These are phyloP conservation scores for Fonsecaea multimorphosa DNA, from an alignment of 2,329 filamentous ascomycete genomes.

Conservation along the genomic window DNA sequence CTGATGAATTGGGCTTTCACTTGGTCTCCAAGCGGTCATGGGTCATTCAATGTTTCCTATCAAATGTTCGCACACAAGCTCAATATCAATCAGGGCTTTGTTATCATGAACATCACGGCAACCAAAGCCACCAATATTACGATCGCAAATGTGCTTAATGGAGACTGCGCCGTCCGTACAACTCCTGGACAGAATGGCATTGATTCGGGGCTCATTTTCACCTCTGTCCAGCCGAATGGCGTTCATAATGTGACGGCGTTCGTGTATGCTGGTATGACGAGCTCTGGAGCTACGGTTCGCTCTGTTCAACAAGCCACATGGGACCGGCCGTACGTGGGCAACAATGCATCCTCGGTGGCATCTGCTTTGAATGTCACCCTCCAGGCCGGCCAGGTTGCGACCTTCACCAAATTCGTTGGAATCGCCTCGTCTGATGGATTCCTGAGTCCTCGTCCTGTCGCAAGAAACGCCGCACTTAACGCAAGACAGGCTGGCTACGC, in stretches of 20 bases:
- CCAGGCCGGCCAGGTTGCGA: conserved; percentile 59
- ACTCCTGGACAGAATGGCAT: conserved; percentile 63
- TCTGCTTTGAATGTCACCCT: conserved; percentile 64
- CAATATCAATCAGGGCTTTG: conserved; percentile 65
- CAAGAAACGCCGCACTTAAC: conserved; percentile 60
- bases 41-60: conserved; percentile 66
- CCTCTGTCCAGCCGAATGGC: conserved; percentile 68
- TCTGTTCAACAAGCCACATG: conserved; percentile 47
- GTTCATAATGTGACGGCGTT: conserved; percentile 69
- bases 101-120: conserved; percentile 65
- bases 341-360: conserved; percentile 68
- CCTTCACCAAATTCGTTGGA: conserved; percentile 71
- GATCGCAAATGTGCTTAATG: conserved; percentile 71
- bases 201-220: conserved; percentile 65
- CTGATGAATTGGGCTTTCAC: conserved; percentile 68
- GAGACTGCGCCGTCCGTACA: conserved; percentile 69
- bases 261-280: conserved; percentile 55
- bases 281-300: conserved; percentile 51
- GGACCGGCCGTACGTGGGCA: conserved; percentile 57
- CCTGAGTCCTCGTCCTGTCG: conserved; percentile 60
- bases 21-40: conserved; percentile 64
- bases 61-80: conserved; percentile 70
- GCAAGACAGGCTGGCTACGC: conserved; percentile 62
- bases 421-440: conserved; percentile 73
- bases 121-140: conserved; percentile 60